These are phyloP conservation scores for Discostella stelligeroides DNA, from an alignment of 108 stramenopile genomes.

Conservation along the genomic window DNA sequence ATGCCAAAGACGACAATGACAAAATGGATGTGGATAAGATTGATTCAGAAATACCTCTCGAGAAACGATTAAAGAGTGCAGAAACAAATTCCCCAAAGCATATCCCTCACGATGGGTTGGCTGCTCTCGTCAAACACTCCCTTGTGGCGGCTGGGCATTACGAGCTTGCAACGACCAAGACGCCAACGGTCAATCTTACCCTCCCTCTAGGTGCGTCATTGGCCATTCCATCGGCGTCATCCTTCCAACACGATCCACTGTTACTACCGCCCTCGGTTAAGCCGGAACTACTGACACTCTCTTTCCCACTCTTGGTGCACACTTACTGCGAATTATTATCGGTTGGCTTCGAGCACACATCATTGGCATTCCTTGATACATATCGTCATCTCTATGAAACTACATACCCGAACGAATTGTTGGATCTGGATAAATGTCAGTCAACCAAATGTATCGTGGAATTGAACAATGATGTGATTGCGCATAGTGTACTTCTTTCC, in stretches of 20 bases:
- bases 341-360: conserved; percentile 78
- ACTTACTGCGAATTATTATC: conserved; percentile 88
- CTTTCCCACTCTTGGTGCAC: conserved; percentile 85
- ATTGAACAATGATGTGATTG: conserved; percentile 52
- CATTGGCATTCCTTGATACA: conserved; percentile 68
- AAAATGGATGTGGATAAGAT: background rate
- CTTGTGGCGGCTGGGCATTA: conserved; percentile 14
- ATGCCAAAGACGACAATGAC: background rate
- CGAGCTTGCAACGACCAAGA: conserved; percentile 2
- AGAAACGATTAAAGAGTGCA: background rate
- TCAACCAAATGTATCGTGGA: conserved; percentile 70
- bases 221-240: conserved; percentile 23
- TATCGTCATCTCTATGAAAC: conserved; percentile 81
- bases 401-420: conserved; percentile 57
- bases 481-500: conserved; percentile 11
- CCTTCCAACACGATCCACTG: conserved; percentile 19
- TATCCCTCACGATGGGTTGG: conserved; percentile 26
- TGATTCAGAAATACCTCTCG: background rate
- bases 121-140: conserved; percentile 41
- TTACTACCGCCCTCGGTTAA: conserved; percentile 69
- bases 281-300: conserved; percentile 82
- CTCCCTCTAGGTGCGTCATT: conserved; percentile 22
- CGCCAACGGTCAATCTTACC: conserved; percentile 10
- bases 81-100: conserved; percentile 1
- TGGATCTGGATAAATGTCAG: conserved; percentile 68